Conservation (phyloP, 345 rosid genomes). For the Ceriops zippeliana region DNA sequence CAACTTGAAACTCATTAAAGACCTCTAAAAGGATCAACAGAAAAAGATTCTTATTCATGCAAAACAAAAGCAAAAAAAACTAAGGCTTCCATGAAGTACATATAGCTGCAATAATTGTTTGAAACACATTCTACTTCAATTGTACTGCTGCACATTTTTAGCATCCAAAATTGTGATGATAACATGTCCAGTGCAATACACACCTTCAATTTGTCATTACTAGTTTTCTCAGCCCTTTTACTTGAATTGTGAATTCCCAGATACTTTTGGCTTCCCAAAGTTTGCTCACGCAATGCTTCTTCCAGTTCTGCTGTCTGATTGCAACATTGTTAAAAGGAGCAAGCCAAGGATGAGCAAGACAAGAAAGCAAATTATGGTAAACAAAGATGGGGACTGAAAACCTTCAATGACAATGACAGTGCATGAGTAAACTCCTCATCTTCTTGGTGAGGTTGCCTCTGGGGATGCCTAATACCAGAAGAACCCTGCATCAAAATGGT, state of each 20-base stretch:
- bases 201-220: conserved; percentile 38
- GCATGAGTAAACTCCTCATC: conserved; percentile 78
- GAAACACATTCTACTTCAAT: background rate
- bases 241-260: conserved; percentile 22
- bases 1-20: background rate
- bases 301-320: conserved; percentile 73
- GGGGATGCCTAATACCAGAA: conserved; percentile 32
- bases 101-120: background rate
- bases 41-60: background rate
- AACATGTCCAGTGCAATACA: conserved; percentile 14
- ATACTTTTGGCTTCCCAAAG: conserved; percentile 26
- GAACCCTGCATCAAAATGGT: conserved; percentile 41
- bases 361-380: conserved; percentile 14
- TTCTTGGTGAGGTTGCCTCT: conserved; percentile 43
- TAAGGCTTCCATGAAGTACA: background rate
- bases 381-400: conserved; percentile 25
- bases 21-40: background rate
- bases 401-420: conserved; percentile 71
- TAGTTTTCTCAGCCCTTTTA: conserved; percentile 28
- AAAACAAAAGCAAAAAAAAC: background rate
- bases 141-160: background rate
- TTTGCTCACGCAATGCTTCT: conserved; percentile 36
- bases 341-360: conserved; percentile 15
- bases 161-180: background rate
- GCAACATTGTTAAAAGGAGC: conserved; percentile 19